Evolutionary conservation across 768 basidiomycete genomes (phyloP).

Genomic region (Leccinum disarticulatum): DNA sequence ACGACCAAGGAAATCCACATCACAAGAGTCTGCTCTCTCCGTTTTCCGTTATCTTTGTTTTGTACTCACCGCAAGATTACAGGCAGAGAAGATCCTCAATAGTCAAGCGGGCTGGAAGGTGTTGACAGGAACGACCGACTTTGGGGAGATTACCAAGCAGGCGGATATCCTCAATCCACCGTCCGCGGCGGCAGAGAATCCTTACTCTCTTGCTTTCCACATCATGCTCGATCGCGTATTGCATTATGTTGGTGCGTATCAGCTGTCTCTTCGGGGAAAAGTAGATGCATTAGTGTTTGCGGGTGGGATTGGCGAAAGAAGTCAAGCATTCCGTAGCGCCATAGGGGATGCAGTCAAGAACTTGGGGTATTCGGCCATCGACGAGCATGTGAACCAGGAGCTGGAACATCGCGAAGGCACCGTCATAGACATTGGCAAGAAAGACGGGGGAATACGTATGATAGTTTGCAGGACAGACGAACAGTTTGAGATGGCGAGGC

Average conservation of each 20-base stretch:
- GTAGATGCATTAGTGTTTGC: slow-evolving; percentile 84
- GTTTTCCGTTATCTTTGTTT: not conserved
- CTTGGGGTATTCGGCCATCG: slow-evolving; percentile 55
- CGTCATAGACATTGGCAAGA: slow-evolving; percentile 48
- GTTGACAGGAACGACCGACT: slow-evolving; percentile 80
- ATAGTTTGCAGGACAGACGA: slow-evolving; percentile 70
- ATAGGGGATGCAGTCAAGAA: slow-evolving; percentile 54
- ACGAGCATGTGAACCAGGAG: slow-evolving; percentile 44
- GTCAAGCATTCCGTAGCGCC: slow-evolving; percentile 56
- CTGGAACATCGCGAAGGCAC: slow-evolving; percentile 37
- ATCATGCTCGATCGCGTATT: slow-evolving; percentile 76
- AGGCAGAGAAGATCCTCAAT: slow-evolving; percentile 76
- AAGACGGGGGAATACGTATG: slow-evolving; percentile 34
- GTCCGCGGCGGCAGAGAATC: slow-evolving; percentile 31
- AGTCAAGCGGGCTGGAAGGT: slow-evolving; percentile 77
- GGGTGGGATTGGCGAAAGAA: slow-evolving; percentile 85
- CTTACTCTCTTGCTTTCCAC: slow-evolving; percentile 50
- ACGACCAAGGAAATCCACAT: slow-evolving; percentile 49
- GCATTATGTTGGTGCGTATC: slow-evolving; percentile 71
- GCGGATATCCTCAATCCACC: slow-evolving; percentile 31
- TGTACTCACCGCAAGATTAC: slow-evolving; percentile 5
- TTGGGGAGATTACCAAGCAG: slow-evolving; percentile 59
- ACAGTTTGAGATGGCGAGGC: slow-evolving; percentile 51
- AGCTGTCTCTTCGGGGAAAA: slow-evolving; percentile 62
- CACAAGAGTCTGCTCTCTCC: slow-evolving; percentile 40